A percentile compares a stretch with the other conserved stretches of the same genome.
These are phyloP conservation scores for Eimeria maxima DNA, from an alignment of 169 alveolate genomes.

Conservation along the genomic window DNA sequence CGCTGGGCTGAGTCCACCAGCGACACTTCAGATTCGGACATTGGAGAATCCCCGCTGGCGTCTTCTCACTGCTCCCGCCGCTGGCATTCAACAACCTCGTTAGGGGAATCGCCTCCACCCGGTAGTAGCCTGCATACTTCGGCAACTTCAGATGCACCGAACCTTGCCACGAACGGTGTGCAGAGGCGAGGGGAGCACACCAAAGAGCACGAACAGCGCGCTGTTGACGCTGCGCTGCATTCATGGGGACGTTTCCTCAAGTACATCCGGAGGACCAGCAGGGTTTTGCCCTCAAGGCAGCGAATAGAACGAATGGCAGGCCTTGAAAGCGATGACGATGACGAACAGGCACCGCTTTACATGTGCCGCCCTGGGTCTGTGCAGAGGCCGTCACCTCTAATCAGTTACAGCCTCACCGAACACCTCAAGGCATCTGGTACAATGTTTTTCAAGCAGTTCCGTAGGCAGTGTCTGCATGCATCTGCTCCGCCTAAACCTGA, in stretches of 20 bases:
- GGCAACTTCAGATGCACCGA: background rate
- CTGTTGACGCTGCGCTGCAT: constrained; percentile 40
- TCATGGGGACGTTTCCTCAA: constrained; percentile 52
- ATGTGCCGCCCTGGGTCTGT: constrained; percentile 78
- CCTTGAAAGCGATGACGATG: constrained; percentile 70
- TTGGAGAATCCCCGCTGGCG: background rate
- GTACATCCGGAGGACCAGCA: constrained; percentile 41
- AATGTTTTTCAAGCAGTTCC: constrained; percentile 51
- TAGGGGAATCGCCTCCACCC: background rate
- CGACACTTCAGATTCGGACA: constrained; percentile 24
- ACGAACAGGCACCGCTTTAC: constrained; percentile 72
- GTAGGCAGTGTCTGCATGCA: background rate
- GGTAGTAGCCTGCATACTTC: background rate
- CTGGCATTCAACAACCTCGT: background rate
- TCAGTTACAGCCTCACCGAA: constrained; percentile 60
- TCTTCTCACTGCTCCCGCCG: constrained; percentile 3
- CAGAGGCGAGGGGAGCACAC: background rate
- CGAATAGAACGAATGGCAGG: constrained; percentile 47
- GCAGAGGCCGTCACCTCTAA: constrained; percentile 75
- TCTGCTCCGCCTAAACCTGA: background rate
- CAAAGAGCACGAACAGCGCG: too few relatives aligned
- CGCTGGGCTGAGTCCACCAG: constrained; percentile 26
- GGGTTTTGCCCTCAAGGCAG: constrained; percentile 23
- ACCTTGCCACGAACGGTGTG: background rate
- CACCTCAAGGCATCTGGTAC: constrained; percentile 75